Evolutionary conservation across 176 grass and related monocot species (phyloP).

Genomic region (Elaeis guineensis): DNA sequence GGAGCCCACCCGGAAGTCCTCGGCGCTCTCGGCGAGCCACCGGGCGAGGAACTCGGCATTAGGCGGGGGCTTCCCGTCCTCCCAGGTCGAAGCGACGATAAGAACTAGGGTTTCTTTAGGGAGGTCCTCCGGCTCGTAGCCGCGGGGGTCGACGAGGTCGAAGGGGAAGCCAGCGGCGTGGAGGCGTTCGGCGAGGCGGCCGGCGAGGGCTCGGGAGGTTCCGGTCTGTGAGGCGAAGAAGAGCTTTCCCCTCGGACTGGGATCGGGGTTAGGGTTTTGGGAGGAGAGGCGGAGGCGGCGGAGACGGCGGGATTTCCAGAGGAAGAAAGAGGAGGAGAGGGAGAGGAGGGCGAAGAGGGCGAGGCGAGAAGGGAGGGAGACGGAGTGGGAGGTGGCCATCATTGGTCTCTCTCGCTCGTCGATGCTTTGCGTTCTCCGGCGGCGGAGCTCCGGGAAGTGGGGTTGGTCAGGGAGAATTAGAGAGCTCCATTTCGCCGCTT

Average conservation of each 20-base stretch:
- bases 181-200: conserved; percentile 32
- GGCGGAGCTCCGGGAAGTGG: not conserved
- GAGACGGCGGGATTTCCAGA: conserved; percentile 62
- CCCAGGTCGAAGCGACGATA: conserved; percentile 62
- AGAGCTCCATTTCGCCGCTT: too few species aligned
- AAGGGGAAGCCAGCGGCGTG: conserved; percentile 19
- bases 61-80: conserved; percentile 49
- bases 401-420: not conserved
- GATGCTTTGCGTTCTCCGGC: not conserved
- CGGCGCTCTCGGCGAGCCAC: conserved; percentile 52
- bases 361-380: conserved; percentile 35
- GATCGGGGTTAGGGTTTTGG: not conserved
- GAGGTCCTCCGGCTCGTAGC: conserved; percentile 68
- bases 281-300: conserved; percentile 18
- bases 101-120: conserved; percentile 40
- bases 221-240: conserved; percentile 59
- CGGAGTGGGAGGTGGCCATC: conserved; percentile 9
- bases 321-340: conserved; percentile 53
- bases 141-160: conserved; percentile 32
- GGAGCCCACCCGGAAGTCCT: conserved; percentile 64
- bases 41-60: conserved; percentile 43
- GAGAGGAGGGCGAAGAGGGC: conserved; percentile 62
- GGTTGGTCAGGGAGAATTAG: too few species aligned
- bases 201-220: conserved; percentile 60
- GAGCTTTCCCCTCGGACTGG: conserved; percentile 30